Evolutionary conservation across 768 basidiomycete genomes (phyloP), one percentile per base, ranked within the genome.

Genomic region (Pleurotus ostreatus): DNA sequence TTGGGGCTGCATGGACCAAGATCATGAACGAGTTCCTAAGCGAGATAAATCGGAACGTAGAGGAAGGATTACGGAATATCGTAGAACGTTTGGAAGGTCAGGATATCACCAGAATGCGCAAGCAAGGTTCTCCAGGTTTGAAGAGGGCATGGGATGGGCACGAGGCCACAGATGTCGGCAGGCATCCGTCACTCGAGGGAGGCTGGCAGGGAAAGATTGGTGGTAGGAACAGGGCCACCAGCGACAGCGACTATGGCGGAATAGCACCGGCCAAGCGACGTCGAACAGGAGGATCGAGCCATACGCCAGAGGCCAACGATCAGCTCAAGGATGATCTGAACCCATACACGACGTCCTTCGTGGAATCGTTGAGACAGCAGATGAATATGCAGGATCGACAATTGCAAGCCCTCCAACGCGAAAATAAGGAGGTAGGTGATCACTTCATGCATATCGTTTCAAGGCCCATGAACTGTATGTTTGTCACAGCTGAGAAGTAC

Each of bases 1-100:
- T 81, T n/a, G 74, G 72, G 51, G 59, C 63, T 23, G 61, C 80
- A 41, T 83, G 82, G 82, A 71, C 70, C 56, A 68, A 75, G 37
- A 66, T 75, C n/a, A 77, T 82, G 49, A 68, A 75, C 38, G 53
- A 68, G 18, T 68, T 81, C 53, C 66, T 72, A 16, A 63, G 63
- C 15, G 77, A 80, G 34, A 74, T 80, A 44, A 72, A 66, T 60
- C 67, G 66, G 59, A 66, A 62, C 38, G 68, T 82, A 55, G 71
- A 75, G 56, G 55, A 52, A 11, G 61, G 62, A 54, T 60, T 75
- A 16, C 67, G 67, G 55, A 58, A 60, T 8, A 74, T 74, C 3
- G 60, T 80, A 55, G 53, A 65, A 55, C 60, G 62, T 55, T 56
- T 78, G 55, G 63, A 65, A 37, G 66, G 60, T 41, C 69, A 70